Percentiles rank a stretch among this genome's conserved stretches.
Conservation (phyloP, 1,284 basidiomycete genomes). For the Cystobasidiaceae sp. region DNA sequence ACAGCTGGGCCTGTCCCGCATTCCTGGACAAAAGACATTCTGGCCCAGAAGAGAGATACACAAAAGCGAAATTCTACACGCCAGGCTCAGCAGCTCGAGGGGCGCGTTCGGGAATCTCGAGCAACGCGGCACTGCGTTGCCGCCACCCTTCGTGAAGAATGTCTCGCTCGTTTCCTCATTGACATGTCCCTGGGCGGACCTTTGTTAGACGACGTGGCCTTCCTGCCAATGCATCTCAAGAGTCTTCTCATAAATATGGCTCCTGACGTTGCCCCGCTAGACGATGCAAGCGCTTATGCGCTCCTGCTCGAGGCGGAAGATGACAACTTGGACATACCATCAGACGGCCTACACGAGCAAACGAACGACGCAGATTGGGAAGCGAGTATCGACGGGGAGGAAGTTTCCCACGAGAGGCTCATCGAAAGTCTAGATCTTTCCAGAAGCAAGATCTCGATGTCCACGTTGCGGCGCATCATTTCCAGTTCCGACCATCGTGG, state of each 20-base stretch:
- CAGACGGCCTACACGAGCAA: neutral
- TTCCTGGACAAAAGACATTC: constrained; percentile 9
- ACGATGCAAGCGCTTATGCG: constrained; percentile 7
- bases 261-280: constrained; percentile 4
- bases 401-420: neutral
- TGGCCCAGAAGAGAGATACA: neutral
- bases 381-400: neutral
- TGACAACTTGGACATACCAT: neutral
- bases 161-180: neutral
- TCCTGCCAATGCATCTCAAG: constrained; percentile 14
- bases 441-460: neutral
- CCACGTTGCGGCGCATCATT: constrained; percentile 8
- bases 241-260: neutral
- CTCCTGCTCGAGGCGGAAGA: constrained; percentile 15
- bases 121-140: neutral
- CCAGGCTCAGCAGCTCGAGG: neutral
- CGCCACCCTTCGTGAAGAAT: constrained; percentile 17
- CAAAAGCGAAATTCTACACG: neutral
- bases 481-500: neutral
- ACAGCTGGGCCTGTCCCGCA: constrained; percentile 23
- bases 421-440: constrained; percentile 3
- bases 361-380: constrained; percentile 24
- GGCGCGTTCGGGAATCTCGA: neutral
- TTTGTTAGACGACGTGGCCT: constrained; percentile 12
- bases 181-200: constrained; percentile 8